Evolutionary conservation across 129 eudicot species (phyloP), one percentile per base, ranked within the genome.

Genomic region (Flaveria ramosissima): DNA sequence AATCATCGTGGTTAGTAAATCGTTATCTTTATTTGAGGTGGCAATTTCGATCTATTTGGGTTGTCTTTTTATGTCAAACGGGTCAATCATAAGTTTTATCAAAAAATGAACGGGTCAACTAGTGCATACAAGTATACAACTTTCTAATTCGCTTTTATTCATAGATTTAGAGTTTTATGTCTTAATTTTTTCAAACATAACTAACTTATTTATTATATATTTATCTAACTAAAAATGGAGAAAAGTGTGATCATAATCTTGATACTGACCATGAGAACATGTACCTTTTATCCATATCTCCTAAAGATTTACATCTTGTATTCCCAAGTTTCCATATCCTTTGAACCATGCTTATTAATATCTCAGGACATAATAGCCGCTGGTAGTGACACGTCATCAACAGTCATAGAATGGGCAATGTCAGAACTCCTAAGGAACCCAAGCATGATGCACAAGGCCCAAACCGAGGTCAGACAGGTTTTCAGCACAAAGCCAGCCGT

Each of bases 361-460:
- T 72, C 3, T 72, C 79, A 80, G 83, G 83, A 80, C 56, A 46
- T 80, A 65, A 0, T 80, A 73, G 32, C 79, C 30, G 83, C 79
- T 30, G 75, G 83, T 42, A 80, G 83, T 19, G 83, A 80, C 69
- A 80, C 83, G 39, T 81, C 84, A 30, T 81, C 84, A 16, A 81
- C 80, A 3, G 84, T 81, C 12, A 47, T 75, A 36, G 84, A 81
- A 59, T 81, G 84, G 84, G 84, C 80, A 15, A 68, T 81, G 66
- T 75, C 84, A 2, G 80, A 81, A 63, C 21, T 75, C n/a, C 53
- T 81, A 15, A 81, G 39, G 80, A 74, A 81, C 69, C 80, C 80
- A 45, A 50, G 64, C 63, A 75, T 75, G 45, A 81, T 81, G 84
- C 55, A 16, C 7, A 57, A 60, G 55, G 84, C 65, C 4, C 80